Evolutionary conservation across 1,284 basidiomycete genomes (phyloP), one percentile per base, ranked within the genome.

Genomic region (Sanghuangporus sanghuang): DNA sequence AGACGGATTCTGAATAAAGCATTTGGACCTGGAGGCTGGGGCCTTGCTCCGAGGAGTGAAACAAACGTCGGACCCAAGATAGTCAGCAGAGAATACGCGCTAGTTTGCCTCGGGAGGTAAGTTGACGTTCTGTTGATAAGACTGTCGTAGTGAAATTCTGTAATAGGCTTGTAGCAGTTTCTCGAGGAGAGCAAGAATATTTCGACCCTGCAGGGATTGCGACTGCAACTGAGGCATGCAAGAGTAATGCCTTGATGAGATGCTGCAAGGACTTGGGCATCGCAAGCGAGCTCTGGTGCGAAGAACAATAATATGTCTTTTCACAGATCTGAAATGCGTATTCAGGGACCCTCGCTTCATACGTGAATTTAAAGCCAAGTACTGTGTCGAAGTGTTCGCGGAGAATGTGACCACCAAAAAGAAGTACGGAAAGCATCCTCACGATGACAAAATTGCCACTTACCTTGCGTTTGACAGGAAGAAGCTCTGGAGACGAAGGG

Each of bases 241-340:
- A 98, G 77, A 94, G 91, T 70, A 98, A 99, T 69, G 96, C 96
- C 1, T 80, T 99, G 44, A 98, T 98, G 96, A 83, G 96, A 39
- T 98, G 96, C 75, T 97, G 95, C 79, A 99, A 99, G 74, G 96
- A 99, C 72, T 78, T 99, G 40, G 96, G 96, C 6, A 84, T 99
- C 68, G 96, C 96, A 0, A 95, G 93, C 71, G 96, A 98, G 77
- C 86, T 99, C 39, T 99, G 96, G 95, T 93, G 69, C 67, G 83
- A 67, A 18, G 18, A 21, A 39, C 32, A 32, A 21, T 5, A 16
- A 8, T 56, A 3, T 23, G 39, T 35, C 32, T 2, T 36, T 54
- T 7, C 32, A 18, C 14, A 6, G 16, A 7, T 36, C 23, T 57
- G 16, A 42, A 38, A 6, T 42, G 7, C 38, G 44, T 5, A 2